phyloP scores from a whole-genome alignment of 1,284 basidiomycete genomes.

The Ceratobasidium sp. region DNA sequence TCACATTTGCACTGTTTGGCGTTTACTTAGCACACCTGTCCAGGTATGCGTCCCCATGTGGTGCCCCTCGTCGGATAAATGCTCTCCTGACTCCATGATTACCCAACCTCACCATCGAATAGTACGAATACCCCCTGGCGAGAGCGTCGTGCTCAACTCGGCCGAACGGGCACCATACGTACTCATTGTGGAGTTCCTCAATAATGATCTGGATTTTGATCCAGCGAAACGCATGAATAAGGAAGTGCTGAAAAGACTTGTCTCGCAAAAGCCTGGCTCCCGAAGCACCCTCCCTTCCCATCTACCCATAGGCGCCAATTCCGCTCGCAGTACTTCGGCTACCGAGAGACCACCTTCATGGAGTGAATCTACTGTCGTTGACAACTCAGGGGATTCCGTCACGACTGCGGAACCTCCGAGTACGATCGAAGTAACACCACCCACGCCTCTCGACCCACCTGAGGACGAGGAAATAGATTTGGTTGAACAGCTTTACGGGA shows the following conservation, averaged over 20 bases:
- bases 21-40: neutral
- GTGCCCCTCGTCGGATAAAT: constrained; percentile 82
- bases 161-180: constrained; percentile 97
- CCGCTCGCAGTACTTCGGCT: constrained; percentile 20
- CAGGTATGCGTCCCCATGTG: constrained; percentile 98
- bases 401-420: constrained; percentile 26
- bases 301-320: neutral
- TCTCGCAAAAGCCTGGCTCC: constrained; percentile 74
- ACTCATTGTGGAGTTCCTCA: constrained; percentile 92
- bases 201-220: constrained; percentile 95
- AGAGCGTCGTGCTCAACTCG: constrained; percentile 98
- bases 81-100: constrained; percentile 56
- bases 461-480: constrained; percentile 91
- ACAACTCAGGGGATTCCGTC: constrained; percentile 4
- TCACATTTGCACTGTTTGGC: constrained; percentile 46
- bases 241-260: constrained; percentile 87
- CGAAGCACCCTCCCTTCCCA: constrained; percentile 30
- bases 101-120: constrained; percentile 91
- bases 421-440: constrained; percentile 43
- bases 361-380: constrained; percentile 33
- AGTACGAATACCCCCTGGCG: constrained; percentile 96
- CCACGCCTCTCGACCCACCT: constrained; percentile 41
- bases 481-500: constrained; percentile 92
- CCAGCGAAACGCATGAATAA: constrained; percentile 86
- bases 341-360: constrained; percentile 20